Evolutionary conservation across 306 rosid species (phyloP), one percentile per base, ranked within the genome.

Genomic region (Coriaria nepalensis): DNA sequence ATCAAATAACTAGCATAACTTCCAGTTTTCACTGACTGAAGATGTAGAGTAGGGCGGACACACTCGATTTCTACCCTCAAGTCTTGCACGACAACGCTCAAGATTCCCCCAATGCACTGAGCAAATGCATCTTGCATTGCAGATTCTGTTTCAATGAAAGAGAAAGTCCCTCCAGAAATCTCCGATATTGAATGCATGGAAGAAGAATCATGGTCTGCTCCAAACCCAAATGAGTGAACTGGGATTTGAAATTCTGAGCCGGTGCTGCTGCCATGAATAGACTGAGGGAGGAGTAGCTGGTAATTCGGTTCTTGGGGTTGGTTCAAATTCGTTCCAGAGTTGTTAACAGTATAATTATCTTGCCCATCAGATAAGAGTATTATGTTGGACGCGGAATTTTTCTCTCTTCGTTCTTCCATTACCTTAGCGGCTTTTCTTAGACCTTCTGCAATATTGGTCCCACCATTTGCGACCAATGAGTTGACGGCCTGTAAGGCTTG

Each of bases 111-210:
- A 13, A 90, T 90, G 75, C 98, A 90, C 60, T 84, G 98, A 10
- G 98, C 98, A 73, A 90, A 90, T 5, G 98, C 98, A 54, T 90
- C 98, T 67, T 90, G 98, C 50, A 90, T 71, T 47, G 75, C 92
- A 29, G 87, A 80, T 63, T 90, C 98, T 6, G 87, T 81, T 75
- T 90, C 98, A 2, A 90, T 90, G 73, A 90, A 90, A 33, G 98
- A 90, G 73, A 90, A 90, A 6, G 98, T 85, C 53, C 98, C 98
- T 5, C 98, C 98, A 40, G 98, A 90, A 50, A 44, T 77, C 76
- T 90, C 95, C 3, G 98, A 90, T 62, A 90, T 81, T 6, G 98
- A 73, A 68, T 90, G 98, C 98, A 90, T 90, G 12, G 76, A 78
- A 33, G 80, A 85, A 37, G 98, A 87, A 67, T 90, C 98, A 4